Base-by-base conservation (phyloP, 2,329 filamentous ascomycete genomes). In the Colletotrichum theobromicola region DNA sequence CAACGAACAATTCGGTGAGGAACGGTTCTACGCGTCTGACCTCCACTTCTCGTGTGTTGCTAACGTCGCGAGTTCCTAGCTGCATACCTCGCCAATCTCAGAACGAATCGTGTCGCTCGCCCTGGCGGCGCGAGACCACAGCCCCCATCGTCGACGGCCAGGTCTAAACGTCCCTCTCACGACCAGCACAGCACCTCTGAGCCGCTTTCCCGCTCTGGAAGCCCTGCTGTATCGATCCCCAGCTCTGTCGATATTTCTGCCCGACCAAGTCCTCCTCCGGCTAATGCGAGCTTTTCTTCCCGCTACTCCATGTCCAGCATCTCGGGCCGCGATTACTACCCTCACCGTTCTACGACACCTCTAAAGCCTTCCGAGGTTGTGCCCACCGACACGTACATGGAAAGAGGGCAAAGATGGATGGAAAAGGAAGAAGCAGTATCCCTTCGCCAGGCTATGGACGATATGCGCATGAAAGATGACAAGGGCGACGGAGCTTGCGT, bases 361-460 rank as follows among this genome's bases (percentile, higher is more conserved):
- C 79, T 91, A 71, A 91, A 87, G 76, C 89, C 91, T 2, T 90
- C 88, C 4, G 88, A 92, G 65, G 88, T 93, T 63, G 91, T 93
- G 18, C 90, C 92, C 8, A 94, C 89, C 74, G 87, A 91, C 57
- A 91, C 90, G 9, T 95, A 95, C 82, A 92, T 94, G 70, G 94
- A 95, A 82, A 90, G 92, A 71, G 93, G 93, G 21, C 90, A 92
- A 80, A 87, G 94, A 78, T 95, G 93, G 93, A 94, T 94, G 90
- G 94, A 96, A 82, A 94, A 94, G 82, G 93, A 95, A 80, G 94
- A 96, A 83, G 93, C 91, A 5, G 88, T 89, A 42, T 93, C 93
- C 24, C 83, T 96, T 74, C 90, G 93, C 21, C 89, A 92, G 75
- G 94, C 94, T 13, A 91, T 96, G 88, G 91, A 95, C 77, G 92